Conservation (phyloP, 345 rosid species). For the Viola odorata region DNA sequence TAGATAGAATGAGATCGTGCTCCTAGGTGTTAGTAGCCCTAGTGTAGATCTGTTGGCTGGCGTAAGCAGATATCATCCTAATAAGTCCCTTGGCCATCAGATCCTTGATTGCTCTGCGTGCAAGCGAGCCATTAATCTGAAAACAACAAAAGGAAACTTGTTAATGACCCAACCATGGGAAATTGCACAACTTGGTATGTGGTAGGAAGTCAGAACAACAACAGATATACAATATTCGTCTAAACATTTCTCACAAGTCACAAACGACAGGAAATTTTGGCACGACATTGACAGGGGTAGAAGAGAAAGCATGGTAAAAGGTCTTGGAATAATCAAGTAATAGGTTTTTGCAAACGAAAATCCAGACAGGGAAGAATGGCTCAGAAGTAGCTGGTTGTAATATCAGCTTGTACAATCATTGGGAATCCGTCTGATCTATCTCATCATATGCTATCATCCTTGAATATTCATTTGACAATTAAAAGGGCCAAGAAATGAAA, state of each 20-base stretch:
- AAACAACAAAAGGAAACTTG: background rate
- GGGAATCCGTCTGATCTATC: slow-evolving; percentile 15
- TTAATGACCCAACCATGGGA: no score
- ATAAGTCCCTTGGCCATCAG: slow-evolving; percentile 63
- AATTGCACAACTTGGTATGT: no score
- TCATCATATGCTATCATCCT: no score
- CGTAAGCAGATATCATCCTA: slow-evolving; percentile 57
- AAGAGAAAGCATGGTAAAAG: background rate
- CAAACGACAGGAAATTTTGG: background rate
- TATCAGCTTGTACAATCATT: background rate
- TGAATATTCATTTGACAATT: no score
- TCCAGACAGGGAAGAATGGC: background rate
- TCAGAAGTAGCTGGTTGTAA: slow-evolving; percentile 8
- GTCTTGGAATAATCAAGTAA: background rate
- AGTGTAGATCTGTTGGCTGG: slow-evolving; percentile 76
- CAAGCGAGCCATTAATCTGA: slow-evolving; percentile 57
- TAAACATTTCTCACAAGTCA: background rate
- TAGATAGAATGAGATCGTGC: no score
- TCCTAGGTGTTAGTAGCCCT: slow-evolving; percentile 60
- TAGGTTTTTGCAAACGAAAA: no score
- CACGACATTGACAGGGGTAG: background rate
- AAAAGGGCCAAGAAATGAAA: no score
- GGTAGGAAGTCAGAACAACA: no score
- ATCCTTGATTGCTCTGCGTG: slow-evolving; percentile 62
- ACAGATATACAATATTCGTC: no score